phyloP scores from a whole-genome alignment of 805 yeast genomes.

The Wickerhamomyces canadensis region DNA sequence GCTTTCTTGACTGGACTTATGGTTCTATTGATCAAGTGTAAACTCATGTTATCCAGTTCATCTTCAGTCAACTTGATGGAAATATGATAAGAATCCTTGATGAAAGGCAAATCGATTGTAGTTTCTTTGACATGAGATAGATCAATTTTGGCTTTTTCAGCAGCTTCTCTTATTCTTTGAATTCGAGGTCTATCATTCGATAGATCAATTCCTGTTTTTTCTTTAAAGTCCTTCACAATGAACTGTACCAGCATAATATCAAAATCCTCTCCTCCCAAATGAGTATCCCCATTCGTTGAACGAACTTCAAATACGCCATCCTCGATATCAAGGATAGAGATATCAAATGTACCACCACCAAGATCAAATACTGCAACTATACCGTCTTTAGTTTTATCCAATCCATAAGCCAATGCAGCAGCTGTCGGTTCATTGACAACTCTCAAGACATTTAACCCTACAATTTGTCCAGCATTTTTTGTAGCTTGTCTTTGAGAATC shows the following conservation, averaged over 20 bases:
- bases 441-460: conserved; percentile 67
- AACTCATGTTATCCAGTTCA: conserved; percentile 61
- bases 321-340: conserved; percentile 68
- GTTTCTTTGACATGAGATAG: conserved; percentile 60
- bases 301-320: conserved; percentile 76
- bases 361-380: conserved; percentile 53
- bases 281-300: conserved; percentile 81
- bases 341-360: conserved; percentile 83
- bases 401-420: conserved; percentile 77
- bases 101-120: conserved; percentile 64
- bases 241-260: conserved; percentile 53
- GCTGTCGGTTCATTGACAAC: conserved; percentile 83
- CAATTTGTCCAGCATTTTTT: conserved; percentile 64
- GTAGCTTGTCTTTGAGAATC: conserved; percentile 81
- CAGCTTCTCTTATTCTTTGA: conserved; percentile 70
- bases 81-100: conserved; percentile 57
- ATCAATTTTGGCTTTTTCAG: conserved; percentile 73
- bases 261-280: conserved; percentile 79
- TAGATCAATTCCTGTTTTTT: conserved; percentile 48
- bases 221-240: conserved; percentile 48
- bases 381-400: conserved; percentile 44
- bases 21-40: conserved; percentile 61
- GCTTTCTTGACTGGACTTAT: conserved; percentile 72
- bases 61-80: conserved; percentile 54
- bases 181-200: conserved; percentile 49